Evolutionary conservation across 2,329 filamentous ascomycete species (phyloP), one percentile per base, ranked within the genome.

Genomic region (Colletotrichum navitas): DNA sequence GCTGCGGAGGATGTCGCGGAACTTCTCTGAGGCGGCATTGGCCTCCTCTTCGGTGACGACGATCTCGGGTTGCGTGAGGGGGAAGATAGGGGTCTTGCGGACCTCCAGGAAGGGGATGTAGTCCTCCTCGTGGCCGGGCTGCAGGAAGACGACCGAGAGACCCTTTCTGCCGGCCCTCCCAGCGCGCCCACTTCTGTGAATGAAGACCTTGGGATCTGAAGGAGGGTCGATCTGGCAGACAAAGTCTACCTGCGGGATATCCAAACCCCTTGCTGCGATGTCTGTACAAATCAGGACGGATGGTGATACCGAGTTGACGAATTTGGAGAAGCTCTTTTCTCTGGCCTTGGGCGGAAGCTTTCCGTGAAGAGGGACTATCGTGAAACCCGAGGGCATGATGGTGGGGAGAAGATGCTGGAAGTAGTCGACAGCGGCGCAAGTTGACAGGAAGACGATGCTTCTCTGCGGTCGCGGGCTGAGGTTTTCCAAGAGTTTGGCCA

Each of bases 381-480:
- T 84, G 77, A 94, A 93, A 1, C 87, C 85, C 11, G 86, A 80
- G 1, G 92, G 92, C 0, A 99, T 83, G 7, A 98, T 83, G 2
- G 87, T 82, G 0, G 93, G 93, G 1, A 99, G 85, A 7, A 97
- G 85, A 75, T 94, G 89, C 72, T 95, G 91, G 79, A 97, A 97
- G 82, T 98, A 98, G 80, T 98, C 95, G 72, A 99, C 96, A 0
- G 93, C 93, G 41, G 94, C 95, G 80, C 96, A 98, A 2, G 95
- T 98, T 0, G 95, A 97, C 29, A 98, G 87, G 79, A 98, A 99
- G 64, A 98, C 86, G 65, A 99, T 98, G 41, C 91, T 92, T 78
- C 95, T 94, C 74, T 95, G 91, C 0, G 95, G 95, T 5, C 86
- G 87, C 0, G 93, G 89, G n/a, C 92, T 86, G 29, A 97, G 81